Evolutionary conservation across 768 basidiomycete genomes (phyloP).

Genomic region (Baorangia bicolor): DNA sequence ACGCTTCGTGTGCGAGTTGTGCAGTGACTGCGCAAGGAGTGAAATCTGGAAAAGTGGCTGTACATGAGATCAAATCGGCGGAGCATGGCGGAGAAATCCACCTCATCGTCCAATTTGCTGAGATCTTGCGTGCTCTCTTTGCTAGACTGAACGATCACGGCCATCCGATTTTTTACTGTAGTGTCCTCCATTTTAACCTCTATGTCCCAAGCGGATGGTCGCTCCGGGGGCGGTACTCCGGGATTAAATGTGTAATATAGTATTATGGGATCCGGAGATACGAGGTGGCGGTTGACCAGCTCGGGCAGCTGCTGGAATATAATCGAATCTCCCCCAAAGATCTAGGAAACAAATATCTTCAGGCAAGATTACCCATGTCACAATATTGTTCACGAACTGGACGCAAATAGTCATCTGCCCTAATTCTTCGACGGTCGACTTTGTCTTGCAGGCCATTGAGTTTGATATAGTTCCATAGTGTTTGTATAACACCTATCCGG

Average conservation of each 20-base stretch:
- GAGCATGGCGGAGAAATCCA: constrained; percentile 27
- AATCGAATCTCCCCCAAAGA: constrained; percentile 70
- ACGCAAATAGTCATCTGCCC: constrained; percentile 65
- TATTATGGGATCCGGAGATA: constrained; percentile 75
- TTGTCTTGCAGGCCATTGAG: constrained; percentile 81
- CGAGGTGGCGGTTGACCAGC: constrained; percentile 75
- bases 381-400: constrained; percentile 43
- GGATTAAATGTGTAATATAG: constrained; percentile 78
- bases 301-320: constrained; percentile 82
- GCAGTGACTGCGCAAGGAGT: constrained; percentile 78
- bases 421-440: constrained; percentile 67
- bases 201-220: constrained; percentile 79
- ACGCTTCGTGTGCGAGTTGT: constrained; percentile 83
- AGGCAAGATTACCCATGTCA: not conserved
- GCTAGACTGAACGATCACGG: constrained; percentile 63
- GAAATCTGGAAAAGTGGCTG: constrained; percentile 56
- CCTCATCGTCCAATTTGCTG: constrained; percentile 84
- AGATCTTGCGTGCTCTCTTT: constrained; percentile 71
- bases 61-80: constrained; percentile 19
- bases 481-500: constrained; percentile 73
- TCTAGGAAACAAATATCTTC: constrained; percentile 37
- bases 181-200: constrained; percentile 88
- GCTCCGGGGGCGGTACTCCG: constrained; percentile 57
- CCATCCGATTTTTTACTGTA: constrained; percentile 68
- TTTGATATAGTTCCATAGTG: constrained; percentile 93